A percentile compares a stretch with the other conserved stretches of the same genome.
Evolutionary conservation across 768 basidiomycete genomes (phyloP).

Genomic region (Boletus barrowsii): DNA sequence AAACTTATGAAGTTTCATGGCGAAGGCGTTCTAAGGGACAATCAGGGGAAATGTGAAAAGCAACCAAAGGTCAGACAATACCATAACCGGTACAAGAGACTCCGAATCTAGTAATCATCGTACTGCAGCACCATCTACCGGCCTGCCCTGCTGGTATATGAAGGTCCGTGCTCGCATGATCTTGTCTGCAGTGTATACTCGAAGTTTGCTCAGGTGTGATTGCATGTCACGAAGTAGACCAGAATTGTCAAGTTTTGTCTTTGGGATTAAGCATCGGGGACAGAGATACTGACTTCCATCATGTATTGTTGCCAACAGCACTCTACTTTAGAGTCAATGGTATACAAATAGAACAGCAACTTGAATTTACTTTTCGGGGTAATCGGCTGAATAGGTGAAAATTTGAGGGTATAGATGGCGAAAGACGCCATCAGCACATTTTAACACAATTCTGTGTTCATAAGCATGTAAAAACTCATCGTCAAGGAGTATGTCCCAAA

Average conservation of each 20-base stretch:
- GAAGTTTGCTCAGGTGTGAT: background rate
- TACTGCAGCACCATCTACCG: background rate
- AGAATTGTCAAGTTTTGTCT: background rate
- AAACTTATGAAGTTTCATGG: constrained; percentile 8
- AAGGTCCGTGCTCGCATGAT: background rate
- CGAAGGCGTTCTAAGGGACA: constrained; percentile 34
- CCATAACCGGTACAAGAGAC: background rate
- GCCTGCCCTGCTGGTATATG: background rate
- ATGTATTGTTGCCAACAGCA: too few relatives aligned
- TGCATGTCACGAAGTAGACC: constrained; percentile 14
- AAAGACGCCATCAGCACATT: too few relatives aligned
- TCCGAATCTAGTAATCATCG: background rate
- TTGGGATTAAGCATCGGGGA: too few relatives aligned
- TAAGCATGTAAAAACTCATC: too few relatives aligned
- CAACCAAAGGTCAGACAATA: background rate
- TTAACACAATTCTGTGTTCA: too few relatives aligned
- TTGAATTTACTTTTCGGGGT: too few relatives aligned
- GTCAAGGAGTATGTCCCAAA: too few relatives aligned
- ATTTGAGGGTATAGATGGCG: too few relatives aligned
- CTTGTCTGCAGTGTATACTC: background rate
- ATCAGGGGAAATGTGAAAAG: background rate
- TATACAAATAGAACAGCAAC: too few relatives aligned
- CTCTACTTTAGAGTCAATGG: too few relatives aligned
- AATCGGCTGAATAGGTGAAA: too few relatives aligned
- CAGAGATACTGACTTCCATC: too few relatives aligned